Evolutionary conservation across 768 basidiomycete species (phyloP), one percentile per base, ranked within the genome.

Genomic region (Panus rudis): DNA sequence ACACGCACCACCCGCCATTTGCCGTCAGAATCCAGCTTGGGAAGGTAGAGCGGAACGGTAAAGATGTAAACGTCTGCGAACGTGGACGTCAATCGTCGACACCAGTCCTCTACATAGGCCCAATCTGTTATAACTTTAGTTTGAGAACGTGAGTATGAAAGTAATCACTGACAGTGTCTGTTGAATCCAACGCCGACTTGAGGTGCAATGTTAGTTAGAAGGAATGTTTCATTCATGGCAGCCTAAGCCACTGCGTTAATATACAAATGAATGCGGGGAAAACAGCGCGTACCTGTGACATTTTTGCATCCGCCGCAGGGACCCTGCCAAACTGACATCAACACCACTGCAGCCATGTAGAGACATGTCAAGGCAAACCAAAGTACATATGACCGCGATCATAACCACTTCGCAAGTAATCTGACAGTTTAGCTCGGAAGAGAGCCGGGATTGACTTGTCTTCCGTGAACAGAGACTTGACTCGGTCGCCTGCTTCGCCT

Each of bases 171-270:
- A 92, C 93, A 99, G 58, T 98, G 92, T 42, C 96, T 73, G 58
- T 98, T 99, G 71, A 98, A 99, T 0, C 94, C 96, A 30, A 78
- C 89, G 1, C 96, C 96, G 20, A 99, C 92, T 72, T 99, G 96
- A 32, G 96, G 96, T 4, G 96, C 94, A 41, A 99, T 96, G 56
- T 99, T 99, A 0, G 90, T 83, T 34, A 99, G 65, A 26, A 90
- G 67, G 63, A 99, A 99, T 0, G 94, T 99, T 65, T 99, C 92
- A 59, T 97, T 63, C 94, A 97, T 98, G 8, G 94, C 94, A 43
- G 76, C 74, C 73, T 93, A 52, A 1, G 33, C 40, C 13, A 26
- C 25, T 2, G 17, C 28, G 35, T 51, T 28, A 50, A 28, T 23
- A 13, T 12, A 16, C n/a, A 19, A 37, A 16, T 33, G 20, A 39